phyloP scores from a whole-genome alignment of 345 rosid genomes.

The Populus euphratica region DNA sequence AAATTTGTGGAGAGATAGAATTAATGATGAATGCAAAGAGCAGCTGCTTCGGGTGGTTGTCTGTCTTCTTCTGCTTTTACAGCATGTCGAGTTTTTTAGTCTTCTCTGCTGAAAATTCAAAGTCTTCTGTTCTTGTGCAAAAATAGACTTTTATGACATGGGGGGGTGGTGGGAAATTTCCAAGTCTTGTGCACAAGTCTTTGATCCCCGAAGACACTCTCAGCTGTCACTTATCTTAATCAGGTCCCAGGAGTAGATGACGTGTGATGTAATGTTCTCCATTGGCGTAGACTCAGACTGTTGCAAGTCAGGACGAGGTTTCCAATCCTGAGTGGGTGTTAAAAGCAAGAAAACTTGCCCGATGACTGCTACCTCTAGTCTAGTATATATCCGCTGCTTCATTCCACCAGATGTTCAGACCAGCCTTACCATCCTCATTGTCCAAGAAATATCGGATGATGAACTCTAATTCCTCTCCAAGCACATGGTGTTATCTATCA shows the following conservation, averaged over 20 bases:
- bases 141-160: neutral
- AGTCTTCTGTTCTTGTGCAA: neutral
- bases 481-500: neutral
- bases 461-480: neutral
- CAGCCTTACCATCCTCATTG: neutral
- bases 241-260: neutral
- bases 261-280: too few relatives aligned
- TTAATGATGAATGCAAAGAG: neutral
- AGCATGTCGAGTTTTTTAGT: neutral
- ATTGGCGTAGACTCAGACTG: neutral
- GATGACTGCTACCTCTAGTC: neutral
- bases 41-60: neutral
- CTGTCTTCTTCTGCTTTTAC: too few relatives aligned
- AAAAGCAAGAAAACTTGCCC: neutral
- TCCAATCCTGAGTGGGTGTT: too few relatives aligned
- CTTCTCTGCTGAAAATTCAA: neutral
- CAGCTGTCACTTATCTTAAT: neutral
- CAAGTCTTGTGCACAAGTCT: neutral
- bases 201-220: too few relatives aligned
- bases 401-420: neutral
- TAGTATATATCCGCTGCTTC: neutral
- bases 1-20: too few relatives aligned
- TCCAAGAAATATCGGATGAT: neutral
- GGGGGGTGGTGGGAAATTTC: neutral
- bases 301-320: neutral